These are phyloP conservation scores for Coniochaeta sp. DNA, from an alignment of 2,329 filamentous ascomycete species.

Conservation along the genomic window DNA sequence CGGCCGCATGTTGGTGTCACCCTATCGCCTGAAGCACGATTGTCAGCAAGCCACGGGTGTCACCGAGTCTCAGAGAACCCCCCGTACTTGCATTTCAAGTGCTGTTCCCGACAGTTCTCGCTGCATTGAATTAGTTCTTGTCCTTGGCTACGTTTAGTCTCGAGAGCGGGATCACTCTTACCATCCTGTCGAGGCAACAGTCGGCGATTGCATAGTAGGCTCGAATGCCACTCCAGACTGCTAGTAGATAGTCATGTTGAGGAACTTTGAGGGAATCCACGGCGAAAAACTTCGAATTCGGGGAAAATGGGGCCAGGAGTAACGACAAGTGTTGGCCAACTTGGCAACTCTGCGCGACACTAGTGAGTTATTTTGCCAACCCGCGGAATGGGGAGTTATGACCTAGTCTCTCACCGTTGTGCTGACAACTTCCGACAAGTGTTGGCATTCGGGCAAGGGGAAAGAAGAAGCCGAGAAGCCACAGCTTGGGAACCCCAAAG, in stretches of 20 bases:
- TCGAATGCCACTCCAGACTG: not conserved
- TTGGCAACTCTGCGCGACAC: not conserved
- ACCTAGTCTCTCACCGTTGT: not conserved
- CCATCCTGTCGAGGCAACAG: constrained; percentile 5
- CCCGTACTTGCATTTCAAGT: constrained; percentile 34
- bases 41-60: not conserved
- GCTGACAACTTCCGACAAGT: not conserved
- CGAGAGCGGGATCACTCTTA: not conserved
- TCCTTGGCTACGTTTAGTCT: not conserved
- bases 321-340: not conserved
- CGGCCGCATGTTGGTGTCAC: constrained; percentile 24
- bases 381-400: not conserved
- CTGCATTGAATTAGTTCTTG: constrained; percentile 15
- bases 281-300: not conserved
- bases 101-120: constrained; percentile 39
- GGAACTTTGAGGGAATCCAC: no score
- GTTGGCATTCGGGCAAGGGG: no score
- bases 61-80: not conserved
- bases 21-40: constrained; percentile 28
- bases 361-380: not conserved
- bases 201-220: not conserved
- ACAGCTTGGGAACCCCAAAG: not conserved
- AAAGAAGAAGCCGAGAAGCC: not conserved
- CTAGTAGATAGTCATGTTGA: not conserved
- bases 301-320: not conserved